Evolutionary conservation across 768 basidiomycete genomes (phyloP).

Genomic region (Termitomyces sp.): DNA sequence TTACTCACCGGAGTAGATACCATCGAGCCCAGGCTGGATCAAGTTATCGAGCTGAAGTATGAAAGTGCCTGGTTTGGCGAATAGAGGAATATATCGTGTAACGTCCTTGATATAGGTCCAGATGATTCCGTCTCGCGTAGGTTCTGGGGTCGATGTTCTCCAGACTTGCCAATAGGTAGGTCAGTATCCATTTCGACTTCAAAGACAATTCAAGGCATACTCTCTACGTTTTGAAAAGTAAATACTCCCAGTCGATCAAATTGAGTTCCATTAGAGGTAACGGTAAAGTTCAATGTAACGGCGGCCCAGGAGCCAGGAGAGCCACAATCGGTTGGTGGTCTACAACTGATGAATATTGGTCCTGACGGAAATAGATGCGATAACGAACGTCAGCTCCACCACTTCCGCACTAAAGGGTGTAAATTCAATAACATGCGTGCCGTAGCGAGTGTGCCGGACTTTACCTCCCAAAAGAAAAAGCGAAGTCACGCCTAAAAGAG

Average conservation of each 20-base stretch:
- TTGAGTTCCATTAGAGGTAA: constrained; percentile 75
- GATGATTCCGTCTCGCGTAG: constrained; percentile 64
- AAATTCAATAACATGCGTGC: not conserved
- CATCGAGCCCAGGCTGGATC: constrained; percentile 52
- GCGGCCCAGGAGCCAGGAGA: constrained; percentile 68
- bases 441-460: not conserved
- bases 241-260: constrained; percentile 72
- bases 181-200: not conserved
- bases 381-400: constrained; percentile 51
- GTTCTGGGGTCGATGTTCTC: constrained; percentile 80
- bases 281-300: constrained; percentile 73
- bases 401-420: constrained; percentile 51
- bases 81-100: constrained; percentile 68
- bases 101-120: constrained; percentile 81
- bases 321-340: constrained; percentile 73
- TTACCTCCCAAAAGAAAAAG: constrained; percentile 65
- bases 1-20: constrained; percentile 61
- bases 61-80: constrained; percentile 63
- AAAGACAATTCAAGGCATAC: constrained; percentile 31
- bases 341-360: constrained; percentile 20
- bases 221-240: constrained; percentile 76
- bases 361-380: not conserved
- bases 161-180: constrained; percentile 47
- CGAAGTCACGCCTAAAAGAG: constrained; percentile 59
- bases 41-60: constrained; percentile 75